Base-by-base conservation (phyloP, 345 rosid species). In the Heritiera littoralis region DNA sequence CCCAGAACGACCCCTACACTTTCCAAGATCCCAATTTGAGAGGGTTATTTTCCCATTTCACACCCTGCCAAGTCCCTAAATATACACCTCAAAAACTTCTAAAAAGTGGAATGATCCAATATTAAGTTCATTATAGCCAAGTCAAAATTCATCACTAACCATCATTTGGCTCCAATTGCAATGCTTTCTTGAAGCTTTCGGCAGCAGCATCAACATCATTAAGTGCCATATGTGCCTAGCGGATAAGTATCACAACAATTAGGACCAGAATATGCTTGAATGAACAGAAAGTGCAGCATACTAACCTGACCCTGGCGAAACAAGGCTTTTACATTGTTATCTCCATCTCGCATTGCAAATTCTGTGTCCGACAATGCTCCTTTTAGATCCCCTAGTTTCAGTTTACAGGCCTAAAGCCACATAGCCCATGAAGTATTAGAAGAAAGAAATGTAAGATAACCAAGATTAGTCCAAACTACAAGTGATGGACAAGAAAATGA, bases 241-340 rank as follows among this genome's bases (percentile, higher is more conserved):
- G 79, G 18, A 79, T 38, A 68, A 56, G 38, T 46, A 64, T 7
- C 67, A 68, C 4, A 51, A 48, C 45, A 61, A 48, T 23, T 28
- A 79, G 9, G 4, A 80, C n/a, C 2, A 5, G 18, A 52, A 32
- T 15, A 61, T 17, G 15, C 46, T 52, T 48, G 46, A 72, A 52
- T 72, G 49, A 9, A 55, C 64, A n/a, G 15, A 40, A 73, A 73
- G 9, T 73, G 65, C 18, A 73, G n/a, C 56, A 46, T 46, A 64
- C 88, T 79, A 84, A 92, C 99, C 97, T 96, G 98, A 78, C 99
- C 99, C 82, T 90, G 98, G 30, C 98, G 97, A 85, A 92, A 96
- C 80, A 92, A 87, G 79, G 99, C 99, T 89, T 96, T 92, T 56
- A 85, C 97, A 85, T 89, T 92, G 85, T 90, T 85, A 40, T 93